phyloP scores from a whole-genome alignment of 305 asterid species.

The Vinca major region DNA sequence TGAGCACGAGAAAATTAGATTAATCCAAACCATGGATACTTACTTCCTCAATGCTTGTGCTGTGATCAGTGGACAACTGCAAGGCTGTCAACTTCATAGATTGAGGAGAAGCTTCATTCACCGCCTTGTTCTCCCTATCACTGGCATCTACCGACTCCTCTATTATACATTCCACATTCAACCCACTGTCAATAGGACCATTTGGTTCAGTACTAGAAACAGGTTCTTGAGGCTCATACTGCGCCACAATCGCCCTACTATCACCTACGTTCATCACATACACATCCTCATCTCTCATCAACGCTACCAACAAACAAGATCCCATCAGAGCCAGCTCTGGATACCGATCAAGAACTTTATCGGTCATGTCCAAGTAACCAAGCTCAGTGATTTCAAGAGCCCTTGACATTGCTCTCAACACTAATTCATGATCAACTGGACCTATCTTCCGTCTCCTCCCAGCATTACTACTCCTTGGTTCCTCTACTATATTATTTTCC shows the following conservation, averaged over 20 bases:
- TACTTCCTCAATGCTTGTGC: conserved; percentile 97
- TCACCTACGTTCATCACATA: conserved; percentile 97
- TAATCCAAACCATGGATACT: conserved; percentile 15
- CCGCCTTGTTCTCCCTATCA: conserved; percentile 35
- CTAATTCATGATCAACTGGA: conserved; percentile 68
- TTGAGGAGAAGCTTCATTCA: conserved; percentile 42
- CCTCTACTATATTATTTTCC: conserved; percentile 38
- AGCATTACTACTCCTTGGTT: conserved; percentile 29
- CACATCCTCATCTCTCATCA: conserved; percentile 96
- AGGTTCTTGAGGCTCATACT: conserved; percentile 43
- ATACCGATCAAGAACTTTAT: conserved; percentile 83
- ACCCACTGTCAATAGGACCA: conserved; percentile 31
- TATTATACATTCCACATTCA: conserved; percentile 31
- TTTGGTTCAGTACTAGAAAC: conserved; percentile 29
- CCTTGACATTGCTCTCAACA: conserved; percentile 83
- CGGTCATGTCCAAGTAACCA: conserved; percentile 83
- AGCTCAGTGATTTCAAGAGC: conserved; percentile 82
- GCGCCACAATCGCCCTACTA: conserved; percentile 96
- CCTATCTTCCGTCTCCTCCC: conserved; percentile 66
- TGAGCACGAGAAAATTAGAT: not conserved
- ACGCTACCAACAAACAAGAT: conserved; percentile 79
- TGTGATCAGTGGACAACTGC: conserved; percentile 94
- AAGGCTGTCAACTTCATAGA: conserved; percentile 56
- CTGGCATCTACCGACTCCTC: conserved; percentile 45
- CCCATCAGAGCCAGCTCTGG: conserved; percentile 99